Conservation (phyloP, 2,329 filamentous ascomycete species). For the Fusarium albosuccineum region DNA sequence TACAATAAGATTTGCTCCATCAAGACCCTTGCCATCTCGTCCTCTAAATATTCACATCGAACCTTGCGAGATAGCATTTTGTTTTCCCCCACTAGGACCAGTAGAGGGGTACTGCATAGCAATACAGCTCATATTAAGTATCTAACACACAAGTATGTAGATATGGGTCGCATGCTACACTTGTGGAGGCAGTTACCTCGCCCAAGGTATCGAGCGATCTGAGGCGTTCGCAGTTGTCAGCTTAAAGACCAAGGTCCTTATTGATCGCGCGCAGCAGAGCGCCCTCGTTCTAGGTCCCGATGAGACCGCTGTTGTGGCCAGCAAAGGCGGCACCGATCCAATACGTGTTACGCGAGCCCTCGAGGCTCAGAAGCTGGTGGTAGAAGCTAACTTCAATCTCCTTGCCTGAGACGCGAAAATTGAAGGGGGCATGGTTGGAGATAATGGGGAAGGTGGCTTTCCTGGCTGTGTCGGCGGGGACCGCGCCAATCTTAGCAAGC, state of each 20-base stretch:
- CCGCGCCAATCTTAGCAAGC: constrained; percentile 7
- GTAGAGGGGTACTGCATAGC: too few species aligned
- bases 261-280: constrained; percentile 31
- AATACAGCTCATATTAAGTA: too few species aligned
- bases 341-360: constrained; percentile 33
- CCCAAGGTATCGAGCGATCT: too few species aligned
- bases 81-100: too few species aligned
- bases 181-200: too few species aligned
- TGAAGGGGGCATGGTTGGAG: constrained; percentile 26
- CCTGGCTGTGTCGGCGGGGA: constrained; percentile 2
- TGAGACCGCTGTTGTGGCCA: constrained; percentile 37
- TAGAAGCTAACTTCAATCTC: constrained; percentile 29
- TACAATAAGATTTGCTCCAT: too few species aligned
- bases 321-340: constrained; percentile 39
- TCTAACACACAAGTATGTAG: too few species aligned
- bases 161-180: too few species aligned
- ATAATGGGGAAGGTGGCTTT: constrained; percentile 22
- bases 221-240: too few species aligned
- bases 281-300: constrained; percentile 40
- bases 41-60: too few species aligned
- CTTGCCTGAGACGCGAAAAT: constrained; percentile 18
- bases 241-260: not conserved
- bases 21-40: too few species aligned
- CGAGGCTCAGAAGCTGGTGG: constrained; percentile 14
- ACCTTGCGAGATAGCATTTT: too few species aligned